A percentile compares a stretch with the other conserved stretches of the same genome.
phyloP scores from a whole-genome alignment of 2,329 filamentous ascomycete species.

The Aspergillus unguis region DNA sequence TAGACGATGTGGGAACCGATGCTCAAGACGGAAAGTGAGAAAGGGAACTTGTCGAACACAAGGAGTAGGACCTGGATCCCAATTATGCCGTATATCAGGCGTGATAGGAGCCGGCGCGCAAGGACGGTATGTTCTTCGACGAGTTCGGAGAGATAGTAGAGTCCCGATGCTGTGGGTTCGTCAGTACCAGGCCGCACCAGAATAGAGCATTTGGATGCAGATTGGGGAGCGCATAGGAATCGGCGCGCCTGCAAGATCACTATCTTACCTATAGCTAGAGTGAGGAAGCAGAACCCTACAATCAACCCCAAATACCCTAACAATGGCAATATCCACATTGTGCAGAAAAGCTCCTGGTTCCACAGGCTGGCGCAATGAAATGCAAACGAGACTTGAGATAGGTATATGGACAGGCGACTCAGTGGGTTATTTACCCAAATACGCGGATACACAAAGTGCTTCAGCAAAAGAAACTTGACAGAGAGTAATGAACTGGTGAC shows the following conservation, averaged over 20 bases:
- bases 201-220: too few species aligned
- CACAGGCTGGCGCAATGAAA: not conserved
- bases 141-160: conserved; percentile 97
- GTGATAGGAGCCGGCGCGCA: conserved; percentile 79
- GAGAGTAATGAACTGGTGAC: not conserved
- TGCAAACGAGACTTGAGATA: not conserved
- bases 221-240: too few species aligned
- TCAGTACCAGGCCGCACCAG: not conserved
- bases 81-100: conserved; percentile 80
- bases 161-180: conserved; percentile 70
- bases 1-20: conserved; percentile 82
- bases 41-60: conserved; percentile 80
- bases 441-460: not conserved
- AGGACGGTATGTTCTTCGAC: conserved; percentile 97
- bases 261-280: conserved; percentile 74
- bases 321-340: conserved; percentile 93
- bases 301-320: conserved; percentile 85
- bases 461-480: not conserved
- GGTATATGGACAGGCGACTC: not conserved
- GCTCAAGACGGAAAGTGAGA: conserved; percentile 69
- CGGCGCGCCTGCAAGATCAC: not conserved
- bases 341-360: conserved; percentile 21
- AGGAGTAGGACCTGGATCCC: conserved; percentile 69
- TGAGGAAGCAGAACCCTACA: conserved; percentile 89
- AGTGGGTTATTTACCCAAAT: not conserved